A percentile compares a stretch with the other conserved stretches of the same genome.
Evolutionary conservation across 192 early-diverging fungal genomes (phyloP).

Genomic region (Podila epicladia): DNA sequence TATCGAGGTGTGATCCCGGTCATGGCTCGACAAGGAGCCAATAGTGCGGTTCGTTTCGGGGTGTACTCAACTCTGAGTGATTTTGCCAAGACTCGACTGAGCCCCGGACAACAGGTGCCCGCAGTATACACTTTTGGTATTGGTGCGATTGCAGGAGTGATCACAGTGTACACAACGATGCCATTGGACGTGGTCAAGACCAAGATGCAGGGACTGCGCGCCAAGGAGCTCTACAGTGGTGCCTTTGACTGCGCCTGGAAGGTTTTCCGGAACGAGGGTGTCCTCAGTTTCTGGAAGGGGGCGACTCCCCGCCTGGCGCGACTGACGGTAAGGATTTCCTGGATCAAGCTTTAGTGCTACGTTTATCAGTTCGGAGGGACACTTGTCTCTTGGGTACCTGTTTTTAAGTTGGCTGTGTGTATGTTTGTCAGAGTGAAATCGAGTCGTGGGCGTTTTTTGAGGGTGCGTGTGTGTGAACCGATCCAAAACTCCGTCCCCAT

Average conservation of each 20-base stretch:
- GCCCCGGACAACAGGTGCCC: constrained; percentile 55
- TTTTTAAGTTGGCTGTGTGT: no score
- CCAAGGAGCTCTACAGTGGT: constrained; percentile 70
- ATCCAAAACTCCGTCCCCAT: no score
- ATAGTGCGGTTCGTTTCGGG: constrained; percentile 90
- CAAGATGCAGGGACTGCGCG: constrained; percentile 86
- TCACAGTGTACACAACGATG: constrained; percentile 97
- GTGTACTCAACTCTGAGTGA: constrained; percentile 78
- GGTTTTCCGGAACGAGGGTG: constrained; percentile 78
- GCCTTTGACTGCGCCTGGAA: constrained; percentile 77
- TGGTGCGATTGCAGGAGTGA: constrained; percentile 85
- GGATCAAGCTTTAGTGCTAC: no score
- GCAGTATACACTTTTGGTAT: constrained; percentile 68
- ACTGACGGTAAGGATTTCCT: constrained; percentile 72
- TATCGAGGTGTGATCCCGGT: constrained; percentile 92
- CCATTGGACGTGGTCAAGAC: constrained; percentile 96
- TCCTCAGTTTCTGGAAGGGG: constrained; percentile 92
- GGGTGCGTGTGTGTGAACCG: no score
- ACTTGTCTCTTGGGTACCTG: no score
- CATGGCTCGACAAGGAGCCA: constrained; percentile 94
- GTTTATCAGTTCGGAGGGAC: no score
- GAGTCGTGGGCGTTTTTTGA: no score
- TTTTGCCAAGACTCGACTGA: constrained; percentile 36
- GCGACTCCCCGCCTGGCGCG: constrained; percentile 89
- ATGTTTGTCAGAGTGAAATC: no score